A percentile compares a stretch with the other conserved stretches of the same genome.
These are phyloP conservation scores for Trifolium pratense DNA, from an alignment of 306 rosid genomes.

Conservation along the genomic window DNA sequence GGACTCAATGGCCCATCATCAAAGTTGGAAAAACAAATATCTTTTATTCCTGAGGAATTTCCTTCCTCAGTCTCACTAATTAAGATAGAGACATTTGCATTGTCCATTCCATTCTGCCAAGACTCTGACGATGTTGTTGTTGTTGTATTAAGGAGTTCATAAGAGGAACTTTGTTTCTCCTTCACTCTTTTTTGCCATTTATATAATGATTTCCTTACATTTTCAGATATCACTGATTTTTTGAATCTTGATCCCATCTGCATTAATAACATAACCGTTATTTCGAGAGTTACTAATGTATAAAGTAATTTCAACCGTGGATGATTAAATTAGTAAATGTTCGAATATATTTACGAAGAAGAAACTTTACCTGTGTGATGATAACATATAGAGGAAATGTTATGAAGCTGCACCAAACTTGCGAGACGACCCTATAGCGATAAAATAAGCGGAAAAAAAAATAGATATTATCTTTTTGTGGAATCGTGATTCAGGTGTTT, in stretches of 20 bases:
- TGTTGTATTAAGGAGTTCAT: conserved; percentile 39
- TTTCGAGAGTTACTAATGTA: not conserved
- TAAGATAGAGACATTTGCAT: conserved; percentile 3
- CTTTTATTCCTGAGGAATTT: conserved; percentile 49
- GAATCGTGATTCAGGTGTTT: conserved; percentile 9
- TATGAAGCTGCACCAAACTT: conserved; percentile 91
- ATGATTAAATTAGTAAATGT: too few species aligned
- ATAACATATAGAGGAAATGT: conserved; percentile 94
- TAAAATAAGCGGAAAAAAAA: conserved; percentile 7
- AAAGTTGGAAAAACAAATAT: conserved; percentile 25
- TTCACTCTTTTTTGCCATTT: conserved; percentile 82
- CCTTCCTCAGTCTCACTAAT: conserved; percentile 50
- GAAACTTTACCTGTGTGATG: conserved; percentile 70
- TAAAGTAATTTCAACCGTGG: not conserved
- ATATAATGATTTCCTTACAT: conserved; percentile 66
- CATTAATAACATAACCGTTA: conserved; percentile 38
- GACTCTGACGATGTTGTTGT: conserved; percentile 49
- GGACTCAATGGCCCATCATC: conserved; percentile 21
- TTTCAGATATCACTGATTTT: conserved; percentile 70
- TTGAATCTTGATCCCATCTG: conserved; percentile 91
- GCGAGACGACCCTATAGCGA: conserved; percentile 66
- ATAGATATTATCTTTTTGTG: not conserved
- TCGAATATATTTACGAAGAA: not conserved
- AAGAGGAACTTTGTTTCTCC: conserved; percentile 49
- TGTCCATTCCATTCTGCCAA: conserved; percentile 31